These are phyloP conservation scores for Psidium guajava DNA, from an alignment of 345 rosid genomes.

Conservation along the genomic window DNA sequence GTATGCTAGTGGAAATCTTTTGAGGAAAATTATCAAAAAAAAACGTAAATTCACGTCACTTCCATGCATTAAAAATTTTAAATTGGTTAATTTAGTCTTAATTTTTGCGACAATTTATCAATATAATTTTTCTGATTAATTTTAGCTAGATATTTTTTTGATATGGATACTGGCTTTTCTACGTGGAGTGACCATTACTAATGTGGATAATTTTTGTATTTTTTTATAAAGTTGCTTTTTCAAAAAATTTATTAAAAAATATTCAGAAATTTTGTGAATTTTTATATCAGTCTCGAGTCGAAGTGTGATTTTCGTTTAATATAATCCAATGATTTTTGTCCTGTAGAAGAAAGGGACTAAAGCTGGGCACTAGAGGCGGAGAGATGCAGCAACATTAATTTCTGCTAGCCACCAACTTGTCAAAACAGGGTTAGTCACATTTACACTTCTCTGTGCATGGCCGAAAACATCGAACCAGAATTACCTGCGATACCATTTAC, in stretches of 20 bases:
- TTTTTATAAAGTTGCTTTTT: accelerated
- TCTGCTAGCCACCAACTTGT: background rate
- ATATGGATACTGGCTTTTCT: accelerated
- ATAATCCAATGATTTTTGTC: background rate
- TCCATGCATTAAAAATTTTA: background rate
- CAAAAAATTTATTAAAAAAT: background rate
- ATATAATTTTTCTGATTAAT: accelerated
- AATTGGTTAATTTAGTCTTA: background rate
- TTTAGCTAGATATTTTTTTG: background rate
- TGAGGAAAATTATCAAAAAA: background rate
- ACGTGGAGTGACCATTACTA: accelerated
- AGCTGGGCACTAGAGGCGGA: background rate
- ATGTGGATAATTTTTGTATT: background rate
- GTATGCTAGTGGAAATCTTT: no score
- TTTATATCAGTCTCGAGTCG: background rate
- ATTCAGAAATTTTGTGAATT: background rate
- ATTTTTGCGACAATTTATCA: background rate
- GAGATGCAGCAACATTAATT: background rate
- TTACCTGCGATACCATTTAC: background rate
- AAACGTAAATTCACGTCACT: background rate
- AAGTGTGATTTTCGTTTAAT: background rate
- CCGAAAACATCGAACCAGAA: no score
- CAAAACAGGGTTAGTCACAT: background rate
- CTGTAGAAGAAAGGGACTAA: background rate
- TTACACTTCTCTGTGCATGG: background rate